Evolutionary conservation across 78 protist genomes (phyloP).

Genomic region (Pigoraptor vietnamica): DNA sequence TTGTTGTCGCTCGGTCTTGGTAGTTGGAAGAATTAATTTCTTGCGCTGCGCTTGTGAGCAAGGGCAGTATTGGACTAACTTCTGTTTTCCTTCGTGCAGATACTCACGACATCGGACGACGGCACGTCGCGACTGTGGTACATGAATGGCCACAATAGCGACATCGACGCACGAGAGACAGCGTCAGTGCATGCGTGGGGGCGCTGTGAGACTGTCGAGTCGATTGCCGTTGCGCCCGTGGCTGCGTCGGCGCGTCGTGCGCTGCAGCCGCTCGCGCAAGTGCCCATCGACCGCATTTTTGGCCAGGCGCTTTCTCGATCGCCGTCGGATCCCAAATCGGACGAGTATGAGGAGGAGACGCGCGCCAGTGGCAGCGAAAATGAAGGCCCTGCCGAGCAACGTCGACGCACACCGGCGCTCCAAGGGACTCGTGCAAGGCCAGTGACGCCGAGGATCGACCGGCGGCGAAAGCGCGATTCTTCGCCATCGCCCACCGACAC

Average conservation of each 20-base stretch:
- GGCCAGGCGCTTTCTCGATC: background rate
- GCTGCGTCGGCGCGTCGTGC: background rate
- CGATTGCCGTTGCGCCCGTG: background rate
- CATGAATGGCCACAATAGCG: background rate
- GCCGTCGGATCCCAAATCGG: background rate
- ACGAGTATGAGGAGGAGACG: no score
- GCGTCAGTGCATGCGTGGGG: background rate
- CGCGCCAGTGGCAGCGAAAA: no score
- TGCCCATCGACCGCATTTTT: background rate
- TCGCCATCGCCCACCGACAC: no score
- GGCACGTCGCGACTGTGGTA: background rate
- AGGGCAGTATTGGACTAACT: no score
- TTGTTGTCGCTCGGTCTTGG: no score
- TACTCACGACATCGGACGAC: background rate
- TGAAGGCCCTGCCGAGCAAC: no score
- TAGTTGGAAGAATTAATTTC: no score
- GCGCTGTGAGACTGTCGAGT: background rate
- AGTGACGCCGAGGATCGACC: no score
- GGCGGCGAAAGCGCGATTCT: no score
- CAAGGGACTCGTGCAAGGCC: no score
- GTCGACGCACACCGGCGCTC: no score
- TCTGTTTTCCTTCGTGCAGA: background rate
- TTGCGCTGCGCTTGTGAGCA: no score
- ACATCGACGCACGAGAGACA: background rate
- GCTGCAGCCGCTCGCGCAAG: background rate